Base-by-base conservation (phyloP, 2,329 filamentous ascomycete species). In the Clonostachys chloroleuca region DNA sequence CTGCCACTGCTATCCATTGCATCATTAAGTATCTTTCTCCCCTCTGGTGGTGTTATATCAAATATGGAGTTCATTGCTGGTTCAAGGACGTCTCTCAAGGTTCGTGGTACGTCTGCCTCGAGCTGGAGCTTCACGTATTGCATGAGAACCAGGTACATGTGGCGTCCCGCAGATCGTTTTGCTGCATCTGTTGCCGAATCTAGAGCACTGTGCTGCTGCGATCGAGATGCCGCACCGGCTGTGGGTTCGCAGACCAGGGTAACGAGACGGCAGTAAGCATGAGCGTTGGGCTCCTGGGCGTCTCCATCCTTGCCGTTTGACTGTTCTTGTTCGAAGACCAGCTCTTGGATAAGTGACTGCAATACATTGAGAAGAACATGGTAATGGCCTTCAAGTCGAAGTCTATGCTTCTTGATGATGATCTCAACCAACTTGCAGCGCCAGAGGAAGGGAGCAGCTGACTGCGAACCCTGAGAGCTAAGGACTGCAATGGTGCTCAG, bases 101-200 rank as follows among this genome's bases (percentile, higher is more conserved):
- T 65, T 12, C 71, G 69, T 10, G 73, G 61, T 47, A 84, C 72
- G 33, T 69, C 67, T 45, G 68, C 66, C 57, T 83, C 79, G 6
- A 85, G 73, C 61, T 84, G 81, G 52, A 84, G 65, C 63, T 77
- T 78, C 52, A 84, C 70, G 56, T 84, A 86, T 46, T 73, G 65
- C 65, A 80, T 75, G 40, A 86, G 60, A 6, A 85, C 64, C 33
- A 80, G 63, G 54, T 81, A 81, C 76, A 86, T 83, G 62, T 83
- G 73, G 52, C 78, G 72, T 5, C 80, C 80, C 1, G 80, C 80
- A 7, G 77, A 78, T 14, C 79, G 73, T 65, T 83, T 84, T 17
- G 81, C 81, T 33, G 72, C 74, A 52, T 82, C 80, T 2, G 75
- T 80, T 2, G 80, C 80, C 20, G 81, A 83, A 56, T 81, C 78